phyloP scores from a whole-genome alignment of 1,284 basidiomycete genomes.

The Coriolopsis trogii region DNA sequence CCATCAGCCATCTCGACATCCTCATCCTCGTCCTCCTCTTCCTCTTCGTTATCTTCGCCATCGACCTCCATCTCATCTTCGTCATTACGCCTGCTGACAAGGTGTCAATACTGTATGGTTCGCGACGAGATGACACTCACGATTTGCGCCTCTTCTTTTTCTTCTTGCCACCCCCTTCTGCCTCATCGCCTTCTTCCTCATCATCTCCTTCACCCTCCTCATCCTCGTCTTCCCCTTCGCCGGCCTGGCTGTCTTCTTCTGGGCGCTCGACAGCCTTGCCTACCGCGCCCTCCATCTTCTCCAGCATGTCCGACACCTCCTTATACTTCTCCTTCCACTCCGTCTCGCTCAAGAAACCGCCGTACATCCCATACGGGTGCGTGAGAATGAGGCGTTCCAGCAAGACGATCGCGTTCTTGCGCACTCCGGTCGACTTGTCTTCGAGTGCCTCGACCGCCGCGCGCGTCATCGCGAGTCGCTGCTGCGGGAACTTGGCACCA shows the following conservation, averaged over 20 bases:
- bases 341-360: slow-evolving; percentile 75
- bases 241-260: slow-evolving; percentile 39
- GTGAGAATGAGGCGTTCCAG: slow-evolving; percentile 82
- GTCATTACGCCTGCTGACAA: slow-evolving; percentile 2
- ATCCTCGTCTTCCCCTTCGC: slow-evolving; percentile 31
- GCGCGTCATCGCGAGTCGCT: slow-evolving; percentile 77
- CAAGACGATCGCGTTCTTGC: slow-evolving; percentile 83
- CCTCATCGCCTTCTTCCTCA: slow-evolving; percentile 36
- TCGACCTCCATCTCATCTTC: slow-evolving; percentile 63
- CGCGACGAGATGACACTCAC: slow-evolving; percentile 18
- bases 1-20: slow-evolving; percentile 41
- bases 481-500: slow-evolving; percentile 85
- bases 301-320: slow-evolving; percentile 65
- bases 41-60: slow-evolving; percentile 34
- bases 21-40: slow-evolving; percentile 33
- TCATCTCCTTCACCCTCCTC: slow-evolving; percentile 22
- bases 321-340: slow-evolving; percentile 81
- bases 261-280: slow-evolving; percentile 59
- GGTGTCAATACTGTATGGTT: background rate
- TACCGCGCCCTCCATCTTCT: slow-evolving; percentile 54
- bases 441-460: slow-evolving; percentile 82
- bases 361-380: slow-evolving; percentile 92
- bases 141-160: slow-evolving; percentile 40
- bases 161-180: slow-evolving; percentile 23
- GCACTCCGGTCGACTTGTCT: slow-evolving; percentile 89